Base-by-base conservation (phyloP, 345 rosid species). In the Citrus unshiu region DNA sequence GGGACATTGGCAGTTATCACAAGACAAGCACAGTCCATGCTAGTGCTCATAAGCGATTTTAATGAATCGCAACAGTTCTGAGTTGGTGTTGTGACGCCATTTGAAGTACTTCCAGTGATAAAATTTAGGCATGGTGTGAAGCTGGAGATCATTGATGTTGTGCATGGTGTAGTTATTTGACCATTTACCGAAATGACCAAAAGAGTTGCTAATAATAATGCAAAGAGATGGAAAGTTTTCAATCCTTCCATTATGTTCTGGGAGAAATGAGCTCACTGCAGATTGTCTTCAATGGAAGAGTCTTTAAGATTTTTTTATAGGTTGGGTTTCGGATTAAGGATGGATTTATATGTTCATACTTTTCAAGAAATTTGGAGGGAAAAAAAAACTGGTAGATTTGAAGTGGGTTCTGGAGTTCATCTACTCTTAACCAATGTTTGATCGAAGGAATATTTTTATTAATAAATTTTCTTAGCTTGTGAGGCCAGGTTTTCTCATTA, bases 51-150 rank as follows among this genome's bases (percentile, higher is more conserved):
- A 63, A 93, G 76, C 10, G 90, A 77, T 84, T 84, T 88, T 24
- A 95, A 80, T 19, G 95, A 77, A 73, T 76, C 73, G 80, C 99
- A 93, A 71, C 99, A 95, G 39, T 81, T 79, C n/a, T 76, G 64
- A 21, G 95, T 85, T 22, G 98, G 98, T 7, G 93, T 75, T 12
- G 82, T 9, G 24, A 84, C 46, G 25, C 92, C 93, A 13, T 90
- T 90, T 74, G 71, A 74, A 72, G 72, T 83, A 80, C 99, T 93
- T 70, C 99, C 97, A 0, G 99, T 93, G 57, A 93, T 57, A 77
- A 86, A 95, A 72, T 87, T 93, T 68, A 92, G 72, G 85, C 97
- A 95, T 10, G 98, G 99, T 3, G 97, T 88, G 87, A 95, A 95
- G 78, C 75, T 90, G 56, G 91, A 73, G 83, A 93, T 85, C 98